These are phyloP conservation scores for Schoenoplectus tabernaemontani DNA, from an alignment of 202 grass and related monocot genomes.

Conservation along the genomic window DNA sequence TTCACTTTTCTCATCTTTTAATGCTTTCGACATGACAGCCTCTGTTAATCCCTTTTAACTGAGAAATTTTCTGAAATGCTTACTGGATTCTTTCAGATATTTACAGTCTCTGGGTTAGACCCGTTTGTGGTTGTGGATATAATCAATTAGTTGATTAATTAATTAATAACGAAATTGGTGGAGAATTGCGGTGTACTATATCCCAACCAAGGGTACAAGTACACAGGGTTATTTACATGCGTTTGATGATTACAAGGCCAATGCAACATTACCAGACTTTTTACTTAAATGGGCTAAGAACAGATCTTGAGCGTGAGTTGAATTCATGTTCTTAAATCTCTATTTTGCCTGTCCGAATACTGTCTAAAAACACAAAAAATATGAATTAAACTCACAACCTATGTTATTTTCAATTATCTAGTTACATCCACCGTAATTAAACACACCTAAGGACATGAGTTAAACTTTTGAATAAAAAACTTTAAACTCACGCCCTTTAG, in stretches of 20 bases:
- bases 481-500: no score
- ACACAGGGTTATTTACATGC: neutral
- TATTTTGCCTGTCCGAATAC: no score
- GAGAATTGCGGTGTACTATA: neutral
- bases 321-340: no score
- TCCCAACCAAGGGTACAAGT: slow-evolving; percentile 5
- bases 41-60: neutral
- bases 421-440: no score
- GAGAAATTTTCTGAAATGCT: neutral
- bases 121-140: neutral
- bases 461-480: no score
- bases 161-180: neutral
- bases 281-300: no score
- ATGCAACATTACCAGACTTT: no score
- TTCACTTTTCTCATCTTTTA: neutral
- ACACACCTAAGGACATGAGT: no score
- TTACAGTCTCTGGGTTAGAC: neutral
- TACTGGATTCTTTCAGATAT: neutral
- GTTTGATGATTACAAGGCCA: slow-evolving; percentile 13
- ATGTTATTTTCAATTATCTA: no score
- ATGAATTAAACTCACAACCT: no score
- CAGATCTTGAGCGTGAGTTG: no score
- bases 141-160: neutral
- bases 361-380: no score
- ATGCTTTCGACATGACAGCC: neutral